These are phyloP conservation scores for Yamadazyma endophytica DNA, from an alignment of 805 yeast genomes.

Conservation along the genomic window DNA sequence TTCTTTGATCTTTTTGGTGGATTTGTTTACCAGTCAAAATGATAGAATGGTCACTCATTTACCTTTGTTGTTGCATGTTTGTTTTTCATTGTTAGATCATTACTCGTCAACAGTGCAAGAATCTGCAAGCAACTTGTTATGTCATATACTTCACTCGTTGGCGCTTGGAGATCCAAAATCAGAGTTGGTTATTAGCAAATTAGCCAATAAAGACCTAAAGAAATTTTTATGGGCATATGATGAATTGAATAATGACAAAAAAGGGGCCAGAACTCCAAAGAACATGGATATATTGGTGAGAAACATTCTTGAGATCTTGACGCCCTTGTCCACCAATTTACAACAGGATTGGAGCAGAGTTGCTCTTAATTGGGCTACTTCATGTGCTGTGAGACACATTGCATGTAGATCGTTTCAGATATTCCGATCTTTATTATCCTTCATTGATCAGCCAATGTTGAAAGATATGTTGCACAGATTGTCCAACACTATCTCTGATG, in stretches of 20 bases:
- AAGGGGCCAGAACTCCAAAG: constrained; percentile 79
- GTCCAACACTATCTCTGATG: constrained; percentile 90
- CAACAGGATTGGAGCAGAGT: constrained; percentile 83
- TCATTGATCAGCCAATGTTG: constrained; percentile 82
- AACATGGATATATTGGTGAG: constrained; percentile 76
- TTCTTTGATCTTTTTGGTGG: constrained; percentile 81
- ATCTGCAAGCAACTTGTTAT: constrained; percentile 72
- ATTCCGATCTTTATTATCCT: constrained; percentile 77
- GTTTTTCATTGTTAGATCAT: constrained; percentile 82
- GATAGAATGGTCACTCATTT: constrained; percentile 58
- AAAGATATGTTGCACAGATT: constrained; percentile 91
- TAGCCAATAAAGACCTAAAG: constrained; percentile 48
- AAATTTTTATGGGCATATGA: constrained; percentile 76
- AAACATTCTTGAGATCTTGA: constrained; percentile 55
- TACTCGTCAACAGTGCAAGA: constrained; percentile 79
- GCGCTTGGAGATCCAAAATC: constrained; percentile 53
- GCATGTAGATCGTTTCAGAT: constrained; percentile 96
- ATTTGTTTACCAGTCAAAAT: constrained; percentile 63
- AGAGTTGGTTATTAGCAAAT: constrained; percentile 50
- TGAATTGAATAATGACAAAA: constrained; percentile 69
- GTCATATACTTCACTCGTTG: constrained; percentile 65
- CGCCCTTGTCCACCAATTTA: constrained; percentile 43
- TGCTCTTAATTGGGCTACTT: constrained; percentile 91
- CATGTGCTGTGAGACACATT: constrained; percentile 94
- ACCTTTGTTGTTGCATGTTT: constrained; percentile 73